phyloP scores from a whole-genome alignment of 164 flowering plant species.

The Magnolia kwangsiensis region DNA sequence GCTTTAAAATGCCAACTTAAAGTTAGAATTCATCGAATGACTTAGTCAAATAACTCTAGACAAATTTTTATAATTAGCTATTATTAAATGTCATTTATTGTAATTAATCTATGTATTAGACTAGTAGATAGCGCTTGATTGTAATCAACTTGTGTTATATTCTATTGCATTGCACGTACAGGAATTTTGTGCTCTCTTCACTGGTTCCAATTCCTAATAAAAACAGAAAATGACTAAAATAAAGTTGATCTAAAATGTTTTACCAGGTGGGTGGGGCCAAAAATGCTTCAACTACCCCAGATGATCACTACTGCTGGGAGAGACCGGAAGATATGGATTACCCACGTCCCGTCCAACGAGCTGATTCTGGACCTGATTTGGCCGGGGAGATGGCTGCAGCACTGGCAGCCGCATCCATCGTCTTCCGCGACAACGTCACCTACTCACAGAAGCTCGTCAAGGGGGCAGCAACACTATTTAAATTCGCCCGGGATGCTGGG shows the following conservation, averaged over 20 bases:
- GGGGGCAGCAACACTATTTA: slow-evolving; percentile 58
- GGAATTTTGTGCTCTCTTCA: no score
- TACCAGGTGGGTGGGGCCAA: slow-evolving; percentile 56
- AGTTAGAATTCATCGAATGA: no score
- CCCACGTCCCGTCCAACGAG: slow-evolving; percentile 25
- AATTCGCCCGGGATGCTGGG: slow-evolving; percentile 45
- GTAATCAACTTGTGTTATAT: no score
- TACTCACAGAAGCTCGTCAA: slow-evolving; percentile 57
- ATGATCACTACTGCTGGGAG: slow-evolving; percentile 73
- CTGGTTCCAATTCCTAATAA: no score
- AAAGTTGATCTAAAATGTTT: not conserved
- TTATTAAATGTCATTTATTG: no score
- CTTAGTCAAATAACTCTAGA: no score
- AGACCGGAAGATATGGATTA: slow-evolving; percentile 85
- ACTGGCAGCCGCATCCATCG: slow-evolving; percentile 81
- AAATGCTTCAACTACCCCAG: slow-evolving; percentile 38
- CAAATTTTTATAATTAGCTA: no score
- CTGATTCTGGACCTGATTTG: slow-evolving; percentile 50
- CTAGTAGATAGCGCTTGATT: no score
- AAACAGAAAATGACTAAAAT: no score
- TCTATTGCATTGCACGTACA: no score
- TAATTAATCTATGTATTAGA: no score
- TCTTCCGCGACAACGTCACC: slow-evolving; percentile 49
- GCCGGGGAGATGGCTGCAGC: slow-evolving; percentile 89
- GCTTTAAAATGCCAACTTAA: no score